Base-by-base conservation (phyloP, 2,329 filamentous ascomycete genomes). In the Tolypocladium sp. region DNA sequence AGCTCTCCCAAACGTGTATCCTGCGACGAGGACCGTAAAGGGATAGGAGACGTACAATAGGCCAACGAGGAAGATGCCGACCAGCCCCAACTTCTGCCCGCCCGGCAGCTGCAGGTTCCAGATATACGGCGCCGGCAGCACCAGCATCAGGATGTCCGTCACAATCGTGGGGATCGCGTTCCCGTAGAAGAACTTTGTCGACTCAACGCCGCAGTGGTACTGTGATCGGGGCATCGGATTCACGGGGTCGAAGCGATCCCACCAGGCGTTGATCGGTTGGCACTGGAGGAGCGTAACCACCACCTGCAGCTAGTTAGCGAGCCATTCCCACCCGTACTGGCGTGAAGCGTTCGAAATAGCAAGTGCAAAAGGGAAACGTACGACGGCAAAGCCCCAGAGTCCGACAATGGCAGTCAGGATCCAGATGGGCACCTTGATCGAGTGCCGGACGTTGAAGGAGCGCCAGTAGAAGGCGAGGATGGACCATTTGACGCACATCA, bases 81-180 rank as follows among this genome's bases (percentile, higher is more conserved):
- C 60, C 2, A 71, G 59, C 4, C 63, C 65, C 15, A 68, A 3
- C 44, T 68, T 71, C 27, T 68, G 65, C 0, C 59, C 46, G 15
- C 33, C 57, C 1, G 64, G 66, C 40, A 72, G 61, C 37, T 66
- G 62, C 3, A 73, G 59, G 20, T 57, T 63, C 55, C 64, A 69
- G 15, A 72, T 62, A 30, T 68, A 64, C 2, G 68, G 68, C 1
- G 70, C 58, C 2, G 71, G 71, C 1, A 72, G 57, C 1, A 61
- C 22, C 17, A 73, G 61, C 22, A 71, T 67, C 12, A 68, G 22
- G 1, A 67, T 49, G 35, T 72, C 68, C 2, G 66, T 67, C 4
- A 66, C 58, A 22, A 71, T 67, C 46, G 67, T 68, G 1, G 67
- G 65, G 10, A 70, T 64, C 2, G 66, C 63, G 53, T 70, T 71